phyloP scores from a whole-genome alignment of 352 stramenopile species.

The Thraustochytrium striatum region DNA sequence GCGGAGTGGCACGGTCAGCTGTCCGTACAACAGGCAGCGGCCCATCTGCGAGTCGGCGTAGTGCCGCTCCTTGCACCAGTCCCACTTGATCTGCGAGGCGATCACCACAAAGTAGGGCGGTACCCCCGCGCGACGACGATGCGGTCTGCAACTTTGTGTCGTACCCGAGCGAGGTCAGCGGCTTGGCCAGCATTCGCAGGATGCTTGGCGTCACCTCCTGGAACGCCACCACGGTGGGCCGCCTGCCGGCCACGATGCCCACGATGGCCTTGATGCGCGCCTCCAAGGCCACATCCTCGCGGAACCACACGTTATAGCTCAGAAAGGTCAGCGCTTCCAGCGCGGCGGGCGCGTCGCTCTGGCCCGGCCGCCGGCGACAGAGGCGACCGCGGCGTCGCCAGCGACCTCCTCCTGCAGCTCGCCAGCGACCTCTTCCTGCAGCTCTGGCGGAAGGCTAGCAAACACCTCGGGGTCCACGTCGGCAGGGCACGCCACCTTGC shows the following conservation, averaged over 20 bases:
- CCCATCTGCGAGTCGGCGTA: slow-evolving; percentile 7
- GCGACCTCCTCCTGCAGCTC: not conserved
- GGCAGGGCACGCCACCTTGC: not conserved
- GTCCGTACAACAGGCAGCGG: slow-evolving; percentile 10
- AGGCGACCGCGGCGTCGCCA: not conserved
- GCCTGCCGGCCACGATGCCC: not conserved
- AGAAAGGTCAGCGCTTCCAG: not conserved
- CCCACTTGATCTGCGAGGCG: not conserved
- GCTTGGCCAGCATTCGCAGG: not conserved
- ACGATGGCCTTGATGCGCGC: slow-evolving; percentile 1
- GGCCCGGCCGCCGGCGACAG: not conserved
- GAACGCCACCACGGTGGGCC: slow-evolving; percentile 16
- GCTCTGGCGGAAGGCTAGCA: not conserved
- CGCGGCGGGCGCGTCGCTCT: too few relatives aligned
- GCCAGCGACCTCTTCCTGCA: not conserved
- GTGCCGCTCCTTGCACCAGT: not conserved
- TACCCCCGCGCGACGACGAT: not conserved
- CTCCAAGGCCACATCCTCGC: slow-evolving; percentile 8
- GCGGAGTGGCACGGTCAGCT: not conserved
- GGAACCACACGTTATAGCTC: slow-evolving; percentile 42
- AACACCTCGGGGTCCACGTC: slow-evolving; percentile 17
- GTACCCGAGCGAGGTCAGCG: slow-evolving; percentile 3
- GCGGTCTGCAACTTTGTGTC: slow-evolving; percentile 10
- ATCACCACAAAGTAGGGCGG: slow-evolving; percentile 25
- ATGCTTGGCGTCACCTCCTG: slow-evolving; percentile 39